phyloP scores from a whole-genome alignment of 2,329 filamentous ascomycete genomes.

The Sporothrix variecibatus region DNA sequence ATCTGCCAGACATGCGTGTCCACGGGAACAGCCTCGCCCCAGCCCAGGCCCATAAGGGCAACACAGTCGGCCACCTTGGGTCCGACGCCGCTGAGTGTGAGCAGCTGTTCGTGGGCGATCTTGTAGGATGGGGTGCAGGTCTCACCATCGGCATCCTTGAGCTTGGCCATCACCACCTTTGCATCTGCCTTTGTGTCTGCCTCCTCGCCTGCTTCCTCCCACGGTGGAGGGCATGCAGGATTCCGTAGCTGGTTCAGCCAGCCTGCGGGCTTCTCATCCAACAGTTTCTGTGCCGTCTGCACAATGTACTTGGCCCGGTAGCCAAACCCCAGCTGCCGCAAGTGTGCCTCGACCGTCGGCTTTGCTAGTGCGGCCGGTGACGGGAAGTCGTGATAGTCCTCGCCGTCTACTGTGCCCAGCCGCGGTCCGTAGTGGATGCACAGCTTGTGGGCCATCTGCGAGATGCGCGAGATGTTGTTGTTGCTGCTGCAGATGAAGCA shows the following conservation, averaged over 20 bases:
- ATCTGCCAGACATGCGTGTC: constrained; percentile 99
- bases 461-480: constrained; percentile 95
- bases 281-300: constrained; percentile 76
- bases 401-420: constrained; percentile 68
- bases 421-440: constrained; percentile 82
- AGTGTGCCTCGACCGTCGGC: constrained; percentile 72
- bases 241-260: constrained; percentile 84
- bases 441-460: constrained; percentile 92
- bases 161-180: not conserved
- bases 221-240: constrained; percentile 60
- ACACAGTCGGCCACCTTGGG: constrained; percentile 98
- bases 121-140: constrained; percentile 55
- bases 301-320: constrained; percentile 93
- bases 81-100: constrained; percentile 82
- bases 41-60: constrained; percentile 92
- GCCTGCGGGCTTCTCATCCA: constrained; percentile 62
- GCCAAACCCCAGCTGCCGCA: constrained; percentile 85
- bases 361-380: constrained; percentile 60
- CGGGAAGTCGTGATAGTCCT: constrained; percentile 42
- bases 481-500: constrained; percentile 99
- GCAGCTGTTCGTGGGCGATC: constrained; percentile 75
- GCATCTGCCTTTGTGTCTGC: not conserved
- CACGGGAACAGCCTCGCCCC: constrained; percentile 92
- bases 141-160: not conserved
- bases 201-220: constrained; percentile 47